These are phyloP conservation scores for Sugiyamaella neomexicana DNA, from an alignment of 1,139 yeast species.

Conservation along the genomic window DNA sequence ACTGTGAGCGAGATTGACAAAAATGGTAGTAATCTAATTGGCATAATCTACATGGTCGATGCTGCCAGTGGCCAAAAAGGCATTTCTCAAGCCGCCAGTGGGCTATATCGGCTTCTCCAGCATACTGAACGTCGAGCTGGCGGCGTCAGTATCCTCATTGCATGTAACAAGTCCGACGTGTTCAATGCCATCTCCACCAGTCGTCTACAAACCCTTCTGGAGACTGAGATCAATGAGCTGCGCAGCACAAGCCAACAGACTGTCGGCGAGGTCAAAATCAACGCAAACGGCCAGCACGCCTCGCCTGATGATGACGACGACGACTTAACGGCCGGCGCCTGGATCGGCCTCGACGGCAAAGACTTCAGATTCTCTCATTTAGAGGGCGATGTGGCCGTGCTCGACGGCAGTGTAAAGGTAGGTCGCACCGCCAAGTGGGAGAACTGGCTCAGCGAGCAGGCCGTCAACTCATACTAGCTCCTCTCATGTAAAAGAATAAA, in stretches of 20 bases:
- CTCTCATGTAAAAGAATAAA: not conserved
- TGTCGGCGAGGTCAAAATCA: constrained; percentile 44
- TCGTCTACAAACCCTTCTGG: constrained; percentile 59
- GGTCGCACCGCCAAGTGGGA: constrained; percentile 60
- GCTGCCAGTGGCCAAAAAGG: constrained; percentile 39
- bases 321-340: constrained; percentile 43
- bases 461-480: constrained; percentile 30
- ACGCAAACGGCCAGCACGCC: constrained; percentile 23
- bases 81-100: constrained; percentile 37
- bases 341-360: constrained; percentile 47
- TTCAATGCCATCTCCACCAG: constrained; percentile 75
- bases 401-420: constrained; percentile 68
- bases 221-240: constrained; percentile 60
- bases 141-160: constrained; percentile 71
- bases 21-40: constrained; percentile 49
- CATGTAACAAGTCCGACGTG: constrained; percentile 79
- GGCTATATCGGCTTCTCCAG: constrained; percentile 37
- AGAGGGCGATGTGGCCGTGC: constrained; percentile 71
- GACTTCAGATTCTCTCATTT: constrained; percentile 60
- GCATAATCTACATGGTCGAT: constrained; percentile 67
- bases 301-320: constrained; percentile 32
- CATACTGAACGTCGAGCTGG: constrained; percentile 37
- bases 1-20: constrained; percentile 27
- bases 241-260: constrained; percentile 49
- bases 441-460: constrained; percentile 75